phyloP scores from a whole-genome alignment of 2,329 filamentous ascomycete species.

The Bipolaris zeicola region DNA sequence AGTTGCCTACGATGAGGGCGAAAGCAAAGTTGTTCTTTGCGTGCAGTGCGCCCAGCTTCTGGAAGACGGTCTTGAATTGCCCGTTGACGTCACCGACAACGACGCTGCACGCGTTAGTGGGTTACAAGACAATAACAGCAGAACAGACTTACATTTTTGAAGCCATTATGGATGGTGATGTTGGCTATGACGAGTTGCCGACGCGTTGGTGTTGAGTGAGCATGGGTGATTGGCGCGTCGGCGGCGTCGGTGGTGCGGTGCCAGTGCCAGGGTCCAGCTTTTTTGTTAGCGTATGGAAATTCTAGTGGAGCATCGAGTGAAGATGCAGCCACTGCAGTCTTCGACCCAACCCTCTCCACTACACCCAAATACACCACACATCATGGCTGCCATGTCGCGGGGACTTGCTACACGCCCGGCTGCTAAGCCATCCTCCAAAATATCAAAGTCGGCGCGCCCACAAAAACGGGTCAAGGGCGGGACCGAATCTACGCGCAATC shows the following conservation, averaged over 20 bases:
- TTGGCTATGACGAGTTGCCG: slow-evolving; percentile 7
- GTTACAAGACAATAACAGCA: background rate
- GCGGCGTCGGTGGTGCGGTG: slow-evolving; percentile 18
- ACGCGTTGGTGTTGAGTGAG: slow-evolving; percentile 22
- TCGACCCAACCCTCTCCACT: slow-evolving; percentile 8
- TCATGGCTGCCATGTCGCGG: slow-evolving; percentile 54
- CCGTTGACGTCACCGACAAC: slow-evolving; percentile 85
- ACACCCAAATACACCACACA: slow-evolving; percentile 13
- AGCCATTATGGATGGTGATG: slow-evolving; percentile 51
- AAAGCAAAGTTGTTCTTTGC: slow-evolving; percentile 87
- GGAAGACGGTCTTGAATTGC: slow-evolving; percentile 74
- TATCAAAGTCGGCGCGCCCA: slow-evolving; percentile 50
- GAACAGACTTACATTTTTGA: slow-evolving; percentile 57
- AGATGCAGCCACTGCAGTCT: slow-evolving; percentile 8
- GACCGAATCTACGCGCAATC: slow-evolving; percentile 78
- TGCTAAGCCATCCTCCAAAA: slow-evolving; percentile 24
- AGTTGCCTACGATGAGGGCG: slow-evolving; percentile 80
- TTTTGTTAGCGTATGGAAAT: slow-evolving; percentile 32
- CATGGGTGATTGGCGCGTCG: slow-evolving; percentile 19
- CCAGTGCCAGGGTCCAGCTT: slow-evolving; percentile 26
- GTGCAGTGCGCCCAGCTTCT: slow-evolving; percentile 80
- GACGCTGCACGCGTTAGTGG: slow-evolving; percentile 59
- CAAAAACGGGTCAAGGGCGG: slow-evolving; percentile 69
- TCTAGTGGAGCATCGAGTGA: slow-evolving; percentile 33
- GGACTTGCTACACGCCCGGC: slow-evolving; percentile 30